phyloP scores from a whole-genome alignment of 2,329 filamentous ascomycete genomes.

The Aspergillus ruber region DNA sequence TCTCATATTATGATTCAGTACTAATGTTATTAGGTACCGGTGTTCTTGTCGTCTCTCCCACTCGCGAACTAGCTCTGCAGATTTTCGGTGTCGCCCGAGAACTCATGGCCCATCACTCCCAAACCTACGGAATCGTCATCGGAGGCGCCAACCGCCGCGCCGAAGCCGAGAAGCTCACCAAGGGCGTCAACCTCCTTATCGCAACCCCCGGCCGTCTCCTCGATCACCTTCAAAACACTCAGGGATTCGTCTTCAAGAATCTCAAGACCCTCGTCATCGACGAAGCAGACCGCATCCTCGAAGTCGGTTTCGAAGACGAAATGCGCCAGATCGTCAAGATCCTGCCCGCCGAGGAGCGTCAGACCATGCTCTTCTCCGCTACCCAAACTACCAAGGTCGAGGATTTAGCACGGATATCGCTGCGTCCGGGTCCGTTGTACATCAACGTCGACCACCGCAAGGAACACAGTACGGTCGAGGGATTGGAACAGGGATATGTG shows the following conservation, averaged over 20 bases:
- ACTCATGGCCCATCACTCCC: conserved; percentile 88
- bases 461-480: conserved; percentile 85
- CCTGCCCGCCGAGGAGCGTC: conserved; percentile 74
- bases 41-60: conserved; percentile 87
- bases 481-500: conserved; percentile 92
- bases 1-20: conserved; percentile 1
- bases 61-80: conserved; percentile 86
- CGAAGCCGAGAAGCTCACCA: conserved; percentile 87
- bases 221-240: conserved; percentile 90
- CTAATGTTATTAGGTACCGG: conserved; percentile 55
- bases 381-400: conserved; percentile 99
- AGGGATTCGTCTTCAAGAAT: conserved; percentile 86
- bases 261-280: conserved; percentile 88
- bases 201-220: conserved; percentile 88
- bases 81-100: conserved; percentile 94
- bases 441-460: conserved; percentile 93
- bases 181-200: conserved; percentile 91
- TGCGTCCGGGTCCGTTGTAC: conserved; percentile 84
- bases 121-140: conserved; percentile 92
- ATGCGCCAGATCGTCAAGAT: conserved; percentile 97
- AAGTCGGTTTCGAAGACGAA: conserved; percentile 97
- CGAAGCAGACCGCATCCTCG: conserved; percentile 91
- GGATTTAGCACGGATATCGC: conserved; percentile 87
- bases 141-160: conserved; percentile 86
- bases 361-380: conserved; percentile 97